Evolutionary conservation across 495 filamentous ascomycete genomes (phyloP), one percentile per base, ranked within the genome.

Genomic region (Aspergillus olivimuriae): DNA sequence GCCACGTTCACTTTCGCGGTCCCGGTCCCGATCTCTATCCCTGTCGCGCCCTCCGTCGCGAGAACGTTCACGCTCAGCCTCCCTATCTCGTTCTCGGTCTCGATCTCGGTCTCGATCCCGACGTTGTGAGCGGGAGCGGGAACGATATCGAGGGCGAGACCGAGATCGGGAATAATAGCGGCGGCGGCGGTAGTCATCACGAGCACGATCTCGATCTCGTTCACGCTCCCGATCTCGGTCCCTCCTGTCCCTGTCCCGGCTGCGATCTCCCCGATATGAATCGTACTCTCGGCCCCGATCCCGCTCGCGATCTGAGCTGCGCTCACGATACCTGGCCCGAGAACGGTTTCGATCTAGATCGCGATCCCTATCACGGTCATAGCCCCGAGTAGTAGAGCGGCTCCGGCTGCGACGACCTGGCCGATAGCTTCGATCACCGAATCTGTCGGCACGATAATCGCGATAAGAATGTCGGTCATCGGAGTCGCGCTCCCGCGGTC

Each of bases 321-420:
- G 53, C 26, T 51, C 51, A 35, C 57, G 51, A 15, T 56, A 53
- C 32, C 57, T 65, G 6, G 60, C 67, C 23, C 63, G 66, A 31
- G 19, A 23, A 18, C 54, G 44, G 28, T 57, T 44, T 11, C 55
- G 51, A 11, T 51, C 56, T 16, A 24, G 11, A 24, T 35, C 21
- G 14, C 59, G 48, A 41, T 65, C 48, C 48, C 58, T 45, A 34
- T 62, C 47, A 47, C 55, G 49, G 34, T 62, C 59, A 37, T 57
- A 37, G 3, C 43, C 49, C 14, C 63, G 55, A 21, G 30, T 47
- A 12, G 39, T 47, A 26, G 67, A 71, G 37, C 66, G 51, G 43
- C 63, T 68, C 28, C 68, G 56, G 39, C 72, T 71, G 21, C 68
- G 62, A 38, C 60, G 62, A 30, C 22, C 43, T 16, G 64, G 60